These are phyloP conservation scores for Centella asiatica DNA, from an alignment of 129 eudicot genomes.

Conservation along the genomic window DNA sequence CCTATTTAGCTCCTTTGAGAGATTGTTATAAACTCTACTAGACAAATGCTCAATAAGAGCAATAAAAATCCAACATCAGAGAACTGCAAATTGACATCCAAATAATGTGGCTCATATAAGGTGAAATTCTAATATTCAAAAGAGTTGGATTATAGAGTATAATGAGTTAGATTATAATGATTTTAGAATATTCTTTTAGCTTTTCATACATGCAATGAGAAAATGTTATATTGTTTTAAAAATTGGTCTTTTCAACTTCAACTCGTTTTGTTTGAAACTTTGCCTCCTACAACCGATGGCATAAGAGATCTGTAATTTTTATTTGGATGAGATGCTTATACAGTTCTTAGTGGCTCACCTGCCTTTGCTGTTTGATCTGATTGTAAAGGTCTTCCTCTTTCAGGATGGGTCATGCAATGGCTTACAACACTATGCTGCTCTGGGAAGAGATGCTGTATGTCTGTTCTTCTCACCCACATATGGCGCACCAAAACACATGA, in stretches of 20 bases:
- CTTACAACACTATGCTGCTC: conserved; percentile 94
- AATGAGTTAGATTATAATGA: neutral
- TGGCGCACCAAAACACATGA: too few species aligned
- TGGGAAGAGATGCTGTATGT: conserved; percentile 88
- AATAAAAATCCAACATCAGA: too few species aligned
- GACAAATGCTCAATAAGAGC: neutral
- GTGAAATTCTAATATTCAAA: neutral
- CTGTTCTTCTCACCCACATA: too few species aligned
- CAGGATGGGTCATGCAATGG: conserved; percentile 99
- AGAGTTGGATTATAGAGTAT: neutral
- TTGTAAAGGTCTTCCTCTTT: conserved; percentile 1
- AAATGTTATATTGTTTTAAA: neutral
- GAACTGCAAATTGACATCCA: too few species aligned
- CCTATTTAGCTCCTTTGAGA: conserved; percentile 1
- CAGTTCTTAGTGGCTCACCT: too few species aligned
- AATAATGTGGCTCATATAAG: too few species aligned
- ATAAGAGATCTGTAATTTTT: neutral
- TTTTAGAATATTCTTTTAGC: neutral
- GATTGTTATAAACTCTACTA: neutral
- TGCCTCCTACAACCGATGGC: neutral
- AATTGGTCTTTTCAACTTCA: too few species aligned
- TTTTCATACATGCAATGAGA: neutral
- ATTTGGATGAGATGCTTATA: neutral
- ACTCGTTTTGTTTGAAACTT: neutral
- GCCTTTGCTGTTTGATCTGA: neutral